Evolutionary conservation across 176 grass and related monocot species (phyloP), one percentile per base, ranked within the genome.

Genomic region (Oryza punctata): DNA sequence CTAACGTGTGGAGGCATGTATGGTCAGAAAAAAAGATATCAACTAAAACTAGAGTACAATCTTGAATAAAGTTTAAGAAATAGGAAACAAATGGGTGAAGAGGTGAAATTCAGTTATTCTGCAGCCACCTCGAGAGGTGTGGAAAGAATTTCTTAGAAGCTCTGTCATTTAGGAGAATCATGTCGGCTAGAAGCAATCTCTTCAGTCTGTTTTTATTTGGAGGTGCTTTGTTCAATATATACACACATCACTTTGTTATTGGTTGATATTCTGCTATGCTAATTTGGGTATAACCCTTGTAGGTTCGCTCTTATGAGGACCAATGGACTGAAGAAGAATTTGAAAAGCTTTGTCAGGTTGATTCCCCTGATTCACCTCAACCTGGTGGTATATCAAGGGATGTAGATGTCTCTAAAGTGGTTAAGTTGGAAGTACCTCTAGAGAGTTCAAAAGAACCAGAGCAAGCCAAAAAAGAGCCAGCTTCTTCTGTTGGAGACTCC

Each of bases 271-370:
- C 77, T 54, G 45, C 30, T 84, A 54, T 76, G 23, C 74, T 88
- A 72, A 88, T 73, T 76, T 18, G 25, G 46, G 73, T 6, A 69
- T 80, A 70, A 66, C 87, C 32, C 73, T 64, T 81, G 24, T 80
- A 99, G 96, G 96, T 99, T 60, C 93, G 96, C 40, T 99, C 93
- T 73, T 99, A 99, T 71, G 96, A 95, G 82, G 96, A 99, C 75
- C 96, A 99, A 71, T 99, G 93, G 96, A 96, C 96, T 15, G 96
- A 99, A 88, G 96, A 99, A 94, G 96, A 99, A 76, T 99, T 99
- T 74, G 96, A 99, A 85, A 99, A 99, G 73, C 96, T 99, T 88
- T 99, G 96, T 84, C 93, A 99, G 80, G 93, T 30, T 70, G 96
- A 96, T 80, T 81, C 96, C 77, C 89, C 96, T 10, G 87, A 86